Conservation (phyloP, 2,329 filamentous ascomycete species). For the Ambrosiella beaveri region DNA sequence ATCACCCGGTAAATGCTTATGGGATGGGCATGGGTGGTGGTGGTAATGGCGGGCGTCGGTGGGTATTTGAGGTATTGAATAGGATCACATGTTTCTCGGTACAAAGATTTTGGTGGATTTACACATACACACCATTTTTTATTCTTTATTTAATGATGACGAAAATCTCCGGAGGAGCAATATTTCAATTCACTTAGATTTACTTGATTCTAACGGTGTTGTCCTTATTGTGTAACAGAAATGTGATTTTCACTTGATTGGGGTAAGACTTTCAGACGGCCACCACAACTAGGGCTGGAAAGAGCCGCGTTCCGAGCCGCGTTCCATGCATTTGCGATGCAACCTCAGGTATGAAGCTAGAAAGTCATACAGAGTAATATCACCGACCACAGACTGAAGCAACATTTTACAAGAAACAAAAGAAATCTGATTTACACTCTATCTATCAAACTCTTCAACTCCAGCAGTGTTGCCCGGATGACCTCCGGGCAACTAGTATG, state of each 20-base stretch:
- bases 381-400: neutral
- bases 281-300: too few relatives aligned
- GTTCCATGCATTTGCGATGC: too few relatives aligned
- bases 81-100: neutral
- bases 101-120: neutral
- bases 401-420: neutral
- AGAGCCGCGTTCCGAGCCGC: too few relatives aligned
- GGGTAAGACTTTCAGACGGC: too few relatives aligned
- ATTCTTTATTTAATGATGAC: neutral
- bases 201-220: neutral
- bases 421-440: neutral
- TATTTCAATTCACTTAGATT: neutral
- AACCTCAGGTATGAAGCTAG: neutral
- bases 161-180: neutral
- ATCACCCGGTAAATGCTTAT: constrained; percentile 35
- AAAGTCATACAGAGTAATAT: neutral
- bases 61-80: neutral
- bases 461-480: neutral
- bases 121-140: neutral
- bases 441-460: neutral
- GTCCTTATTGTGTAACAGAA: neutral
- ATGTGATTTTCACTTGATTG: too few relatives aligned
- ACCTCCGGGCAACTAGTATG: neutral
- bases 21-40: neutral
- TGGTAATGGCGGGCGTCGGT: neutral